phyloP scores from a whole-genome alignment of 441 rosid genomes.

The Populus trichocarpa region DNA sequence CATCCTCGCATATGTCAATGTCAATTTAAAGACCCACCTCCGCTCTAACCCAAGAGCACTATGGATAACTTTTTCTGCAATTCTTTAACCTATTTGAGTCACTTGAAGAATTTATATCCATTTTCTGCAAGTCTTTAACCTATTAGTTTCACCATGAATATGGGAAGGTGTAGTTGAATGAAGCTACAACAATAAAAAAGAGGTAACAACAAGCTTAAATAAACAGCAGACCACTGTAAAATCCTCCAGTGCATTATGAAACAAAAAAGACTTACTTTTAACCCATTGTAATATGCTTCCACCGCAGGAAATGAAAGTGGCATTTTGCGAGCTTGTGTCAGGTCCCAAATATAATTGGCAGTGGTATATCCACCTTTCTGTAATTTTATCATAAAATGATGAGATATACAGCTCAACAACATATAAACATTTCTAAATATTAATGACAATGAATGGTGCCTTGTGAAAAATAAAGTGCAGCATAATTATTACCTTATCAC shows the following conservation, averaged over 20 bases:
- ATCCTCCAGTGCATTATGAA: neutral
- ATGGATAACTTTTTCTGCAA: too few species aligned
- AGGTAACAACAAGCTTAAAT: neutral
- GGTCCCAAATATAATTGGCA: slow-evolving; percentile 90
- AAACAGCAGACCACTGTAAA: neutral
- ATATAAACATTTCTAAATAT: neutral
- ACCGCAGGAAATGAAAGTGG: slow-evolving; percentile 46
- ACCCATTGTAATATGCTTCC: slow-evolving; percentile 84
- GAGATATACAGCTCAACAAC: neutral
- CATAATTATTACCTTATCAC: slow-evolving; percentile 66
- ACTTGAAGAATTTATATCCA: too few species aligned
- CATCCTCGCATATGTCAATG: too few species aligned
- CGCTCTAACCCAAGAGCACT: too few species aligned
- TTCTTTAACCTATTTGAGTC: too few species aligned
- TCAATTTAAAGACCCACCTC: too few species aligned
- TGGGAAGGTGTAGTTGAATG: neutral
- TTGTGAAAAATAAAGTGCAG: neutral
- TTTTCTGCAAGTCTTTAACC: neutral
- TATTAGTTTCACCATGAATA: neutral
- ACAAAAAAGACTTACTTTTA: slow-evolving; percentile 54
- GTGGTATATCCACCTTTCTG: slow-evolving; percentile 85
- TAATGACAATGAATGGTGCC: neutral
- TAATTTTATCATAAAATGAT: neutral
- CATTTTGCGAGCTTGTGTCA: slow-evolving; percentile 66
- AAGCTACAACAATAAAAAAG: neutral